Percentiles rank a stretch among this genome's conserved stretches.
Evolutionary conservation across 208 protist genomes (phyloP).

Genomic region (Plasmodiophora brassicae): DNA sequence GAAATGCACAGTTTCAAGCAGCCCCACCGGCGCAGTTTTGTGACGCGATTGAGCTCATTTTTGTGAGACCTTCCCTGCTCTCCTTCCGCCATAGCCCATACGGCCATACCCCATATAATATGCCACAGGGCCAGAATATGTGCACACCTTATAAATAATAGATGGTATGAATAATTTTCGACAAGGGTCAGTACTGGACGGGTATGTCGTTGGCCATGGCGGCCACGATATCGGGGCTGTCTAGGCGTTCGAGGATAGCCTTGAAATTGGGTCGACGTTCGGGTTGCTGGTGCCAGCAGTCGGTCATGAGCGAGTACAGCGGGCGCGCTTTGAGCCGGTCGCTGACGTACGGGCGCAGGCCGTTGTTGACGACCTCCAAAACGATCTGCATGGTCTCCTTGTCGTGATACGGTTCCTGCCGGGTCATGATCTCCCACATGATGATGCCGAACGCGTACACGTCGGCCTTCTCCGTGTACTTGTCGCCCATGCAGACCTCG

Average conservation of each 20-base stretch:
- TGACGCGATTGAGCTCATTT: too few species aligned
- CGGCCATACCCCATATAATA: too few species aligned
- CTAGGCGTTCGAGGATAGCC: not conserved
- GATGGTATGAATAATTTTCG: too few species aligned
- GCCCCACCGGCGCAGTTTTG: too few species aligned
- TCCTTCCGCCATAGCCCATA: too few species aligned
- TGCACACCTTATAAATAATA: too few species aligned
- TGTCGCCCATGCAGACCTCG: slow-evolving; percentile 47
- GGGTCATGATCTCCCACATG: slow-evolving; percentile 59
- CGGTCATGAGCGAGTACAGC: not conserved
- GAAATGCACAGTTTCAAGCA: too few species aligned
- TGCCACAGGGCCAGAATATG: too few species aligned
- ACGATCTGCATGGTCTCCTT: slow-evolving; percentile 50
- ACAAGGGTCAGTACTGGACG: not conserved
- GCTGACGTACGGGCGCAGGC: not conserved
- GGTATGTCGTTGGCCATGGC: not conserved
- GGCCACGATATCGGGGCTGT: not conserved
- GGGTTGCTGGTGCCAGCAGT: not conserved
- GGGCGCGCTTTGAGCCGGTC: not conserved
- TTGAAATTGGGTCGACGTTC: not conserved
- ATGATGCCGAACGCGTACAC: slow-evolving; percentile 61
- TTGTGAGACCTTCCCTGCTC: too few species aligned
- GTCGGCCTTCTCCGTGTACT: slow-evolving; percentile 57
- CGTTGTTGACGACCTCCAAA: not conserved
- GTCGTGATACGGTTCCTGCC: slow-evolving; percentile 50